phyloP scores from a whole-genome alignment of 495 filamentous ascomycete genomes.

The Aspergillus cristatus region DNA sequence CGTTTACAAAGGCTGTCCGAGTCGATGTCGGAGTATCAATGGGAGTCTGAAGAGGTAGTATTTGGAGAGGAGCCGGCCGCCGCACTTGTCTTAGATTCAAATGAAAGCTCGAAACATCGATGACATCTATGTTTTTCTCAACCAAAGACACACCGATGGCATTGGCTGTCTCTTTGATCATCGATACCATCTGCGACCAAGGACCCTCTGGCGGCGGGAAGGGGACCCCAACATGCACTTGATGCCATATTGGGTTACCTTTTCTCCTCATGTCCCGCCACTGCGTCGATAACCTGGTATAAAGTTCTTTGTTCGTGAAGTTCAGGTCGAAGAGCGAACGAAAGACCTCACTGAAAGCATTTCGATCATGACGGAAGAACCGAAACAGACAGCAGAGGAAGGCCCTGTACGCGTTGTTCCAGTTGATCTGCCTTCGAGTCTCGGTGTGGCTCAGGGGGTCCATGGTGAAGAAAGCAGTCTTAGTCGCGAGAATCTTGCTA shows the following conservation, averaged over 20 bases:
- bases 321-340: conserved; percentile 5
- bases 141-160: conserved; percentile 5
- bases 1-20: too few species aligned
- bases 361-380: conserved; percentile 13
- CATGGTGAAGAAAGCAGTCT: too few species aligned
- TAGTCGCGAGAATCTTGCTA: too few species aligned
- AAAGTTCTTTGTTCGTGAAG: conserved; percentile 6
- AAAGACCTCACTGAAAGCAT: conserved; percentile 20
- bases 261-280: conserved; percentile 13
- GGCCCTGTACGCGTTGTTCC: conserved; percentile 14
- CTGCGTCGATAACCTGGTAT: conserved; percentile 9
- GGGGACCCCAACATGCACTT: conserved; percentile 14
- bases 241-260: conserved; percentile 11
- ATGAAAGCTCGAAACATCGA: conserved; percentile 6
- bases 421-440: conserved; percentile 3
- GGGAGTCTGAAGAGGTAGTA: too few species aligned
- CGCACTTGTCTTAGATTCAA: background rate
- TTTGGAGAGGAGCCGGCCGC: too few species aligned
- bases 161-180: conserved; percentile 12
- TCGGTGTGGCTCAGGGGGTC: too few species aligned
- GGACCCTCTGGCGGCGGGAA: conserved; percentile 8
- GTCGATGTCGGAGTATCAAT: too few species aligned
- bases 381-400: conserved; percentile 20
- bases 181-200: conserved; percentile 11
- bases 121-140: conserved; percentile 8